Conservation (phyloP, 345 rosid genomes). For the Acer saccharum region DNA sequence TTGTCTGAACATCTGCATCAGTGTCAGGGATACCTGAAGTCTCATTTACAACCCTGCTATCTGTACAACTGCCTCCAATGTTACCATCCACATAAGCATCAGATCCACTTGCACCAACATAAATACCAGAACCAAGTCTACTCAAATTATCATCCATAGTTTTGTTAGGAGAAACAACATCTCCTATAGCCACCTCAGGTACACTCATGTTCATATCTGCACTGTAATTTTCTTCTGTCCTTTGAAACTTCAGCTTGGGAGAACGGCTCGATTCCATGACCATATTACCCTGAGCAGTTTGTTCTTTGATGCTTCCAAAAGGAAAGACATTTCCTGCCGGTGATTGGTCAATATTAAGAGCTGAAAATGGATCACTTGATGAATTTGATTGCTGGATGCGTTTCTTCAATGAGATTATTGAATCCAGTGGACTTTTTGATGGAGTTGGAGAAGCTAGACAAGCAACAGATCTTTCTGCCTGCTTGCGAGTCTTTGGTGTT, state of each 20-base stretch:
- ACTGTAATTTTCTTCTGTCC: constrained; percentile 37
- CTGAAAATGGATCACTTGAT: constrained; percentile 50
- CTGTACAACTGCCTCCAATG: constrained; percentile 16
- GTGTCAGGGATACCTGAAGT: constrained; percentile 27
- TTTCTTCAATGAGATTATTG: constrained; percentile 37
- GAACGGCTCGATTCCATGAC: constrained; percentile 32
- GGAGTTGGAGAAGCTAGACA: constrained; percentile 47
- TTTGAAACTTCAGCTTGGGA: constrained; percentile 26
- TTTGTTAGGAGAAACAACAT: constrained; percentile 30
- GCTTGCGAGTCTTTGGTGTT: constrained; percentile 37
- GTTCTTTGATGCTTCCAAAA: constrained; percentile 17
- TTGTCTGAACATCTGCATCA: constrained; percentile 30
- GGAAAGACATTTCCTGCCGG: constrained; percentile 30
- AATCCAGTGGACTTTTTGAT: constrained; percentile 48
- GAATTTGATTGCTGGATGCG: constrained; percentile 36
- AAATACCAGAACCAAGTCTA: constrained; percentile 29
- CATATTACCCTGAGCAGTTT: constrained; percentile 38
- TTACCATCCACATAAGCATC: constrained; percentile 27
- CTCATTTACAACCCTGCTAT: constrained; percentile 27
- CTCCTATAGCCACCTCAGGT: constrained; percentile 23
- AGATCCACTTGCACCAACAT: constrained; percentile 31
- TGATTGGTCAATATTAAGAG: constrained; percentile 35
- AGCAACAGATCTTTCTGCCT: constrained; percentile 32
- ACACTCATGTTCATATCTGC: constrained; percentile 27
- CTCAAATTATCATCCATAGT: constrained; percentile 26